phyloP scores from a whole-genome alignment of 192 early-diverging fungal genomes.

The Pecoramyces ruminantium region DNA sequence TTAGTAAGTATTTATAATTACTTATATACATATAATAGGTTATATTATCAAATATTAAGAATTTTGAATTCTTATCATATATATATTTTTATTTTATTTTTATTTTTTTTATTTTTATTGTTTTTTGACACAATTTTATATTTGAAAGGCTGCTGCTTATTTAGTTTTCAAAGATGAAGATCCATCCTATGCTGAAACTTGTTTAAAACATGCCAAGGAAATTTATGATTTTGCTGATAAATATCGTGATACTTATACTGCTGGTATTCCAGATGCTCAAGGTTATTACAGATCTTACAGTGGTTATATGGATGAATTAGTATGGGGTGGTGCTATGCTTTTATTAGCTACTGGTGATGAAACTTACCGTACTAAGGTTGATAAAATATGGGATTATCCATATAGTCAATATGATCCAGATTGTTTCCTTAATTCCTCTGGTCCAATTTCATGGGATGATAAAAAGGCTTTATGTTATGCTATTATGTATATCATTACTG shows the following conservation, averaged over 20 bases:
- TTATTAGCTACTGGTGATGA: constrained; percentile 22
- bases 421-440: constrained; percentile 26
- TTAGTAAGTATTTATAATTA: constrained; percentile 27
- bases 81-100: too few species aligned
- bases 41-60: too few species aligned
- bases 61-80: too few species aligned
- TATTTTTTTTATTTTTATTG: not conserved
- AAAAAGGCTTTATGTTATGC: constrained; percentile 8
- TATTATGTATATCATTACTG: constrained; percentile 18
- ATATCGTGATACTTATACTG: constrained; percentile 25
- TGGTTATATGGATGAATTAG: constrained; percentile 20
- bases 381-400: constrained; percentile 10
- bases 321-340: constrained; percentile 35
- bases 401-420: constrained; percentile 19
- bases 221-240: constrained; percentile 27
- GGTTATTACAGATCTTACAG: constrained; percentile 22
- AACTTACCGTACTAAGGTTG: constrained; percentile 19
- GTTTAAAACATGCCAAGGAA: constrained; percentile 17
- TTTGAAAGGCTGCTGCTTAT: not conserved
- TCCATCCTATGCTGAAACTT: not conserved
- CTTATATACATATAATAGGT: constrained; percentile 4
- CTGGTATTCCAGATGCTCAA: constrained; percentile 11
- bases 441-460: constrained; percentile 16
- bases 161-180: not conserved
- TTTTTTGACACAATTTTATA: not conserved